A percentile compares a stretch with the other conserved stretches of the same genome.
Evolutionary conservation across 345 rosid genomes (phyloP).

Genomic region (Hevea brasiliensis): DNA sequence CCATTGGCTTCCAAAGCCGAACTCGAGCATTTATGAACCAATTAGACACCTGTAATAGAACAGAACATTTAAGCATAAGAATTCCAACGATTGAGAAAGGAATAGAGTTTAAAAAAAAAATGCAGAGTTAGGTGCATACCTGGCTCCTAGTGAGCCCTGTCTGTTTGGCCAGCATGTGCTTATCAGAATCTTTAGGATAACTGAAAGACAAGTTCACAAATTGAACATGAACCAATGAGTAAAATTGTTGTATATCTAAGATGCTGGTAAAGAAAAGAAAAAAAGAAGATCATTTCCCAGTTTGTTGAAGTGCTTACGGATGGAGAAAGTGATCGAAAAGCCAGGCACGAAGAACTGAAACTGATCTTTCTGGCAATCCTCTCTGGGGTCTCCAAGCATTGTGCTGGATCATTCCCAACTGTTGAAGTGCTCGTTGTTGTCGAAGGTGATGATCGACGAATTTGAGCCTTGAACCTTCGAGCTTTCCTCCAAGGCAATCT

Average conservation of each 20-base stretch:
- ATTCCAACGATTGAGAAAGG: background rate
- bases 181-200: slow-evolving; percentile 95
- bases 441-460: slow-evolving; percentile 90
- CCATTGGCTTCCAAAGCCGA: slow-evolving; percentile 99
- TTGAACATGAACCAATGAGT: background rate
- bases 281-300: too few relatives aligned
- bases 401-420: slow-evolving; percentile 94
- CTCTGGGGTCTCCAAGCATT: slow-evolving; percentile 99
- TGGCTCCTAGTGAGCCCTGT: slow-evolving; percentile 95
- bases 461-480: slow-evolving; percentile 88
- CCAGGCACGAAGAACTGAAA: slow-evolving; percentile 97
- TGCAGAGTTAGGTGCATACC: slow-evolving; percentile 33
- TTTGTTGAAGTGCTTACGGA: slow-evolving; percentile 54
- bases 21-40: slow-evolving; percentile 99
- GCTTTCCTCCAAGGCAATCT: slow-evolving; percentile 60
- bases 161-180: slow-evolving; percentile 89
- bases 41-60: slow-evolving; percentile 68
- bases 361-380: slow-evolving; percentile 92
- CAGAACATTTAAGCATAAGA: background rate
- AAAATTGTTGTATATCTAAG: too few relatives aligned
- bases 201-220: slow-evolving; percentile 36
- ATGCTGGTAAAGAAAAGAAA: background rate
- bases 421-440: slow-evolving; percentile 95
- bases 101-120: background rate
- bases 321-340: slow-evolving; percentile 98